These are phyloP conservation scores for Candida nanaspora DNA, from an alignment of 805 yeast species.

Conservation along the genomic window DNA sequence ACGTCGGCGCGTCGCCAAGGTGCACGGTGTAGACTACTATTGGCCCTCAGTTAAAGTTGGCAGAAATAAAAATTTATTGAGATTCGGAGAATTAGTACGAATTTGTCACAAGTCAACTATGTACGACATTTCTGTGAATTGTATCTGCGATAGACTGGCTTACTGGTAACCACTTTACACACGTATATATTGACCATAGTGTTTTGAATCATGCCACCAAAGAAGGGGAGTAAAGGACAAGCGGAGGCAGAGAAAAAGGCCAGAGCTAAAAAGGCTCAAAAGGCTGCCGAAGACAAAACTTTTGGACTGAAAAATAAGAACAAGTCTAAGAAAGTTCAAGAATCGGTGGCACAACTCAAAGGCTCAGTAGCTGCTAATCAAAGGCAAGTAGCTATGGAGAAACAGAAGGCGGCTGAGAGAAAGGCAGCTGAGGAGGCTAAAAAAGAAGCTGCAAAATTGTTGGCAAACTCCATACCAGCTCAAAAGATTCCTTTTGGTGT, in stretches of 20 bases:
- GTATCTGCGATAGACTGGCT: no score
- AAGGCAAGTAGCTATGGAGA: slow-evolving; percentile 42
- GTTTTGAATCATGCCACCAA: slow-evolving; percentile 60
- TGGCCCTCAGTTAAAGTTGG: not conserved
- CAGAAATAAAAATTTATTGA: not conserved
- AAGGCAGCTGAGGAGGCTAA: slow-evolving; percentile 88
- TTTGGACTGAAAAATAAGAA: slow-evolving; percentile 95
- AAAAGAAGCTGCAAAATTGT: slow-evolving; percentile 74
- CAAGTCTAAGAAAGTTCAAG: slow-evolving; percentile 86
- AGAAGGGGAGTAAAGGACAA: slow-evolving; percentile 39
- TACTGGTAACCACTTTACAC: no score
- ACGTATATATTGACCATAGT: no score
- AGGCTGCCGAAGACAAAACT: slow-evolving; percentile 75
- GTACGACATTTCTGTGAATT: no score
- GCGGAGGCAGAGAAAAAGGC: slow-evolving; percentile 57
- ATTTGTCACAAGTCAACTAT: not conserved
- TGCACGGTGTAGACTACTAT: not conserved
- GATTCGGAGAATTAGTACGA: not conserved
- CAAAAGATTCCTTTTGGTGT: slow-evolving; percentile 96
- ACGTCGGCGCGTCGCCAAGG: not conserved
- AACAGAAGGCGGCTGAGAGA: slow-evolving; percentile 77
- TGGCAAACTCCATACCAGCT: slow-evolving; percentile 54
- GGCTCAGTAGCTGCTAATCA: slow-evolving; percentile 44
- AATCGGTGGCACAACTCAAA: slow-evolving; percentile 60
- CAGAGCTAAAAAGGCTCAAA: slow-evolving; percentile 49